phyloP scores from a whole-genome alignment of 2,329 filamentous ascomycete species.

The Peltaster fructicola region DNA sequence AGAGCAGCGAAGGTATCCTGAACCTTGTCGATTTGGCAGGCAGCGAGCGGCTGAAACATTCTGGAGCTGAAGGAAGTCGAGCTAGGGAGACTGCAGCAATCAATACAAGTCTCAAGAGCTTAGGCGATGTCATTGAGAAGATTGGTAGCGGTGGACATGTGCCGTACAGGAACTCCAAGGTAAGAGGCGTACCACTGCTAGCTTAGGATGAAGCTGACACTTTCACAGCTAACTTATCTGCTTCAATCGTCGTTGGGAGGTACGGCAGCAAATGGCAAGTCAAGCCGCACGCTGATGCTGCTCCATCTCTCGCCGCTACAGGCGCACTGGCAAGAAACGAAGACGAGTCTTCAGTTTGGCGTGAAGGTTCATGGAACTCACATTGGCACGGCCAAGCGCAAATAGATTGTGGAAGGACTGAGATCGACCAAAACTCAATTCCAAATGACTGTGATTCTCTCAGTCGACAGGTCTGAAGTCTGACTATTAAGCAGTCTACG shows the following conservation, averaged over 20 bases:
- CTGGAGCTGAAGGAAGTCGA: slow-evolving; percentile 67
- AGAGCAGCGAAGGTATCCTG: slow-evolving; percentile 78
- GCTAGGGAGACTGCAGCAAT: slow-evolving; percentile 93
- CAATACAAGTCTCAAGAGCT: slow-evolving; percentile 81
- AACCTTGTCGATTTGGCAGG: slow-evolving; percentile 94
- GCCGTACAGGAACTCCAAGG: slow-evolving; percentile 90
- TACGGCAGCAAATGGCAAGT: slow-evolving; percentile 34
- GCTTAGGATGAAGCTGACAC: neutral
- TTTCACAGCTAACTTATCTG: slow-evolving; percentile 62
- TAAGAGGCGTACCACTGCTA: slow-evolving; percentile 21
- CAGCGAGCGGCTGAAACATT: slow-evolving; percentile 77
- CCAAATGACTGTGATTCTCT: too few species aligned
- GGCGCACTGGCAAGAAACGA: slow-evolving; percentile 76
- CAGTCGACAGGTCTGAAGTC: too few species aligned
- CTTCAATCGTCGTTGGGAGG: slow-evolving; percentile 88
- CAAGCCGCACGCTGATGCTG: slow-evolving; percentile 93
- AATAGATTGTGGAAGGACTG: slow-evolving; percentile 3
- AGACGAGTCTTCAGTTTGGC: slow-evolving; percentile 89
- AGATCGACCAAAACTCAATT: too few species aligned
- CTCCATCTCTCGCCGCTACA: slow-evolving; percentile 93
- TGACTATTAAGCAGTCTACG: too few species aligned
- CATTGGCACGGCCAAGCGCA: slow-evolving; percentile 64
- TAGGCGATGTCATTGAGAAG: slow-evolving; percentile 87
- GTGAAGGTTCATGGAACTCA: slow-evolving; percentile 86
- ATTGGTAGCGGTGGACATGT: slow-evolving; percentile 70